These are phyloP conservation scores for Niebla homalea DNA, from an alignment of 495 filamentous ascomycete genomes.

Conservation along the genomic window DNA sequence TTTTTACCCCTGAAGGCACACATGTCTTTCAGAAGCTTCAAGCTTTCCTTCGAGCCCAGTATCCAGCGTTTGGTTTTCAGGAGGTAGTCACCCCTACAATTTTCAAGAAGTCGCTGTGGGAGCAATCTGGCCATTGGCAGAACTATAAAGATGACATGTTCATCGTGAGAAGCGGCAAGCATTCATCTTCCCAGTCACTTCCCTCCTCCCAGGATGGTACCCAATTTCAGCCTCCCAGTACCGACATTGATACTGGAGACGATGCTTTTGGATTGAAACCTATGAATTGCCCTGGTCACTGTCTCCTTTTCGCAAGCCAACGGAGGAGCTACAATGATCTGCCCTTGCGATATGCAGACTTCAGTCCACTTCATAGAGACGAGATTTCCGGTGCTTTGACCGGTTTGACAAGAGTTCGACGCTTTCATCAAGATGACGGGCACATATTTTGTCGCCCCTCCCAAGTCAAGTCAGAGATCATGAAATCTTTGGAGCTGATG, in stretches of 20 bases:
- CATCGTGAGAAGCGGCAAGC: slow-evolving; percentile 55
- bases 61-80: slow-evolving; percentile 74
- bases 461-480: slow-evolving; percentile 74
- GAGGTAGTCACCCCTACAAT: slow-evolving; percentile 90
- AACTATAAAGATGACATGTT: slow-evolving; percentile 97
- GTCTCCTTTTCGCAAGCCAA: slow-evolving; percentile 67
- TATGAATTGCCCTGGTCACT: slow-evolving; percentile 96
- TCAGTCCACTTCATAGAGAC: slow-evolving; percentile 82
- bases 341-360: slow-evolving; percentile 85
- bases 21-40: slow-evolving; percentile 78
- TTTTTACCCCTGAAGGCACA: slow-evolving; percentile 78
- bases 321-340: slow-evolving; percentile 67
- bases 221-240: slow-evolving; percentile 12
- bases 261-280: slow-evolving; percentile 86
- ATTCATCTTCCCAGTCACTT: slow-evolving; percentile 29
- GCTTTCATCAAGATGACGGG: slow-evolving; percentile 95
- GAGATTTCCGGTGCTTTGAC: slow-evolving; percentile 76
- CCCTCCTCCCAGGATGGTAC: slow-evolving; percentile 2
- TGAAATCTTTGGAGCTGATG: slow-evolving; percentile 66
- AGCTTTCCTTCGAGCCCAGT: slow-evolving; percentile 74
- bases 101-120: slow-evolving; percentile 85
- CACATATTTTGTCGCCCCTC: slow-evolving; percentile 85
- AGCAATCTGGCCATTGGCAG: slow-evolving; percentile 79
- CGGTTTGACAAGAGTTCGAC: slow-evolving; percentile 73
- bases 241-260: slow-evolving; percentile 42